These are phyloP conservation scores for Talaromyces ruber DNA, from an alignment of 495 filamentous ascomycete species.

Conservation along the genomic window DNA sequence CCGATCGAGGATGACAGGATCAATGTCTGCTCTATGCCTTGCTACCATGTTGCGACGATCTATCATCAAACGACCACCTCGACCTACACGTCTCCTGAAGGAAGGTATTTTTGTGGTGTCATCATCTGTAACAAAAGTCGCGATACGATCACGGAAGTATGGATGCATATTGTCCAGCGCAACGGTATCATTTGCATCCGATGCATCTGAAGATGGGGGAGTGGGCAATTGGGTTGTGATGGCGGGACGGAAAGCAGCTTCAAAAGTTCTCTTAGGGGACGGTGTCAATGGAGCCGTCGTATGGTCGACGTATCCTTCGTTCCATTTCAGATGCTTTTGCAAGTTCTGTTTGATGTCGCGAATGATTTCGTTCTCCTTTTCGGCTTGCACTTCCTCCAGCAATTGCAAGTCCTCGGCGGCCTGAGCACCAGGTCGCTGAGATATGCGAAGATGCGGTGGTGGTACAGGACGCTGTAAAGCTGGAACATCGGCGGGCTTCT, in stretches of 20 bases:
- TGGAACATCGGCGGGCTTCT: slow-evolving; percentile 49
- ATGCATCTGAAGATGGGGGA: slow-evolving; percentile 72
- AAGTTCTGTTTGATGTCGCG: slow-evolving; percentile 73
- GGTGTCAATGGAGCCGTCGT: slow-evolving; percentile 76
- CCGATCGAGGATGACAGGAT: slow-evolving; percentile 52
- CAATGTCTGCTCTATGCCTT: slow-evolving; percentile 41
- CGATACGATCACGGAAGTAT: slow-evolving; percentile 41
- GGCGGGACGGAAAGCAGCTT: slow-evolving; percentile 64
- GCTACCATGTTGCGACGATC: slow-evolving; percentile 56
- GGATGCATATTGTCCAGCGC: slow-evolving; percentile 32
- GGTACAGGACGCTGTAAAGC: slow-evolving; percentile 45
- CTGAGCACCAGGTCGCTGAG: slow-evolving; percentile 57
- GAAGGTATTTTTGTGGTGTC: slow-evolving; percentile 43
- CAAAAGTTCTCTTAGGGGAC: slow-evolving; percentile 45
- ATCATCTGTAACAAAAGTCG: slow-evolving; percentile 34
- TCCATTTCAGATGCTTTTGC: slow-evolving; percentile 78
- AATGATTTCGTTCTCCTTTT: slow-evolving; percentile 73
- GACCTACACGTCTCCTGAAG: slow-evolving; percentile 63
- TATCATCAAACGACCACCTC: slow-evolving; percentile 71
- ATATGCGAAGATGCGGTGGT: slow-evolving; percentile 53
- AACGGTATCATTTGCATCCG: slow-evolving; percentile 39
- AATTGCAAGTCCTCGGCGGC: slow-evolving; percentile 65
- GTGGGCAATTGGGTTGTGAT: slow-evolving; percentile 79
- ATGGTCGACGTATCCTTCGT: slow-evolving; percentile 72
- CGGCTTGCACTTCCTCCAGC: slow-evolving; percentile 65